A percentile compares a stretch with the other conserved stretches of the same genome.
Evolutionary conservation across 2,329 filamentous ascomycete genomes (phyloP).

Genomic region (Penicillium hordei): DNA sequence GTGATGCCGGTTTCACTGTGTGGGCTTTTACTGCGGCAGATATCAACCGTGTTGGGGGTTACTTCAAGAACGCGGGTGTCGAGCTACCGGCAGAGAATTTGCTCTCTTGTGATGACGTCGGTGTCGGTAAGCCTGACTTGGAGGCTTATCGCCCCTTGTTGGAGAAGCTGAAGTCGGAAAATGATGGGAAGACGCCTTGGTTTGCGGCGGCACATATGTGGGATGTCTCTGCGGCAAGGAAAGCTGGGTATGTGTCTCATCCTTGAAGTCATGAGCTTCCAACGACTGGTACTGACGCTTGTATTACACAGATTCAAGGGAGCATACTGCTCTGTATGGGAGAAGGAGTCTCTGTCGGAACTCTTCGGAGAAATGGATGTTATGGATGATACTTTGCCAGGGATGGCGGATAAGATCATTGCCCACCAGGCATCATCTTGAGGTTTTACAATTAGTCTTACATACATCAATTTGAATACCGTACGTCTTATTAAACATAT

Average conservation of each 20-base stretch:
- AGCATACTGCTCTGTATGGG: slow-evolving; percentile 26
- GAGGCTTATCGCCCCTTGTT: slow-evolving; percentile 26
- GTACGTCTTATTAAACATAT: background rate
- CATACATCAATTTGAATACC: background rate
- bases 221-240: slow-evolving; percentile 31
- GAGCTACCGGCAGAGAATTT: slow-evolving; percentile 27
- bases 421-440: slow-evolving; percentile 16
- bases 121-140: slow-evolving; percentile 31
- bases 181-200: slow-evolving; percentile 25
- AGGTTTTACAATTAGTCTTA: background rate
- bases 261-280: background rate
- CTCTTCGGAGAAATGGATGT: slow-evolving; percentile 34
- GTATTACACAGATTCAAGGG: slow-evolving; percentile 23
- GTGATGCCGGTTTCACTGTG: slow-evolving; percentile 30
- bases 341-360: slow-evolving; percentile 26
- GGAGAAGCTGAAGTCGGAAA: slow-evolving; percentile 18
- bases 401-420: slow-evolving; percentile 33
- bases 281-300: background rate
- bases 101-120: slow-evolving; percentile 27
- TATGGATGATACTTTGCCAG: slow-evolving; percentile 26
- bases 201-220: slow-evolving; percentile 35
- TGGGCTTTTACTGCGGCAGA: slow-evolving; percentile 33
- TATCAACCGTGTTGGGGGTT: slow-evolving; percentile 25
- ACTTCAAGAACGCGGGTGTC: slow-evolving; percentile 27
- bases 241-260: slow-evolving; percentile 22